Evolutionary conservation across 1,284 basidiomycete species (phyloP), one percentile per base, ranked within the genome.

Genomic region (Fomitiporia mediterranea): DNA sequence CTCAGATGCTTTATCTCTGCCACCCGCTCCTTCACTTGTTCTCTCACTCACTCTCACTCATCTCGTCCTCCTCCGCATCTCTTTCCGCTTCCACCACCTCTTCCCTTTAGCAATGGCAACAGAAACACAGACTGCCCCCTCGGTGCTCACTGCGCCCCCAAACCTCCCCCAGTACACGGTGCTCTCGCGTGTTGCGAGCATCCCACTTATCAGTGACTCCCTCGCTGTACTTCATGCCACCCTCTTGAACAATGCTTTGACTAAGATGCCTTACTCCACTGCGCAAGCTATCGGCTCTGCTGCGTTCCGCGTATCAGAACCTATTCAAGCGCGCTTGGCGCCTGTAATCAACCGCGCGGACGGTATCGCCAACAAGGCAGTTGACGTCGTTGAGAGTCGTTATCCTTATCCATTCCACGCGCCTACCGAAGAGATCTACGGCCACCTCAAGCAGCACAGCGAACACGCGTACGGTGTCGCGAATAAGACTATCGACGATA

Each of bases 371-470:
- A 88, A 89, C 76, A 83, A 81, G 71, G 84, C 80, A 23, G 75
- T 89, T 49, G 87, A 91, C 65, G 80, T 68, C n/a, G 83, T 90
- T 51, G 77, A 89, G 71, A 74, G 77, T 51, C 78, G 80, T 43
- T 88, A 83, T 66, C 89, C 88, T 9, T 86, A 84, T 67, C 81
- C 87, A 4, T 90, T 91, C 77, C 74, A 81, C 59, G 80, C 80
- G 8, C 81, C 81, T 61, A 82, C 86, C 2, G 84, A 86, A 63
- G 86, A 89, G 6, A 79, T 91, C 27, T 73, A 74, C 30, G 75
- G 71, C n/a, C 80, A 79, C 59, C 73, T 89, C 40, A 80, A 77
- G 63, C 74, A 81, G 58, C 72, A 73, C 54, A 78, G 75, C 51
- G 76, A 84, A 62, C 78, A 74, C 60, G 83, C 81, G 34, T 73